Evolutionary conservation across 2,329 filamentous ascomycete genomes (phyloP).

Genomic region (Trichoderma pleuroti): DNA sequence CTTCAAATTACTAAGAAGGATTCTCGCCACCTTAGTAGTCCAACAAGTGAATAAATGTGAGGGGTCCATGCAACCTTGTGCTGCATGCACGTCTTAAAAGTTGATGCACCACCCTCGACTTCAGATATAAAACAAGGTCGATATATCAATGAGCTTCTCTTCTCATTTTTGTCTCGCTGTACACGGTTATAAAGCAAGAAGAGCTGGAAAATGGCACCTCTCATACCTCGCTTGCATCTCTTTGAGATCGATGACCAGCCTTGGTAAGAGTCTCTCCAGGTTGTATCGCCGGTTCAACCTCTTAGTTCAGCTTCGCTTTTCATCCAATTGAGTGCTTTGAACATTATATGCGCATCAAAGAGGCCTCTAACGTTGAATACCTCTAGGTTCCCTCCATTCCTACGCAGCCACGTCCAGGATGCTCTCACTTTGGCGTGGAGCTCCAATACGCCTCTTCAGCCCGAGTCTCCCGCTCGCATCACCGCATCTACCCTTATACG

Average conservation of each 20-base stretch:
- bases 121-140: neutral
- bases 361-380: neutral
- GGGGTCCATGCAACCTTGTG: neutral
- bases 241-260: constrained; percentile 66
- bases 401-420: constrained; percentile 62
- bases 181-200: neutral
- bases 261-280: constrained; percentile 45
- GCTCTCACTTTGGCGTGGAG: constrained; percentile 59
- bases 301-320: neutral
- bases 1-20: neutral
- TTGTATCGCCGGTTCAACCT: neutral
- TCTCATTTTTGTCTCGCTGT: no score
- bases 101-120: neutral
- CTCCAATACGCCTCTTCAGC: constrained; percentile 56
- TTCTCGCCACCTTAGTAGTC: neutral
- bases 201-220: constrained; percentile 40
- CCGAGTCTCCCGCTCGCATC: constrained; percentile 54
- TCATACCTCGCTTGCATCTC: constrained; percentile 58
- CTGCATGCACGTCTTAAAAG: neutral
- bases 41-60: neutral
- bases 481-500: constrained; percentile 55
- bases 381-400: constrained; percentile 53
- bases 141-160: neutral
- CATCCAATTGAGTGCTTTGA: neutral
- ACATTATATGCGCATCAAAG: neutral